Conservation (phyloP, 345 rosid genomes). For the Dipteronia sinensis region DNA sequence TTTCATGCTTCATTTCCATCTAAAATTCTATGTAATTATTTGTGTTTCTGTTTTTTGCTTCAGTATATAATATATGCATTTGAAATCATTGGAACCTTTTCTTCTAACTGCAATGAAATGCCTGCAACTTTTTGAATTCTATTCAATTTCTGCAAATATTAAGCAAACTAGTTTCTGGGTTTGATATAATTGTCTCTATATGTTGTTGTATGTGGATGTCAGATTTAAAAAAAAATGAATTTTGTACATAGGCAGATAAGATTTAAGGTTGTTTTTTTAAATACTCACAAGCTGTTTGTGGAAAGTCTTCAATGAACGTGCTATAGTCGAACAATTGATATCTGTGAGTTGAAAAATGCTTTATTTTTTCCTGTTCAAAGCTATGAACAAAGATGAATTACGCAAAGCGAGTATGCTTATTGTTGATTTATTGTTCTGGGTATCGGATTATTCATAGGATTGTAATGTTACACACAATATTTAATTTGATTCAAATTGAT, state of each 20-base stretch:
- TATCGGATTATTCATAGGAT: not conserved
- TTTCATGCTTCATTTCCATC: not conserved
- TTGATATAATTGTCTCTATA: not conserved
- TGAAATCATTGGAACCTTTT: not conserved
- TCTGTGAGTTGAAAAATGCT: not conserved
- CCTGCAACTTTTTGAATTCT: not conserved
- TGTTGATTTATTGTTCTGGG: conserved; percentile 2
- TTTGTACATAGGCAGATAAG: not conserved
- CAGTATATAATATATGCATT: not conserved
- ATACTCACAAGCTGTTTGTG: conserved; percentile 6
- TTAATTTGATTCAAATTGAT: not conserved
- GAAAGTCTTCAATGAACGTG: not conserved
- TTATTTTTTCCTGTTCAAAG: not conserved
- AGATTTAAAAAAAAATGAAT: too few relatives aligned
- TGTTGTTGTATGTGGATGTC: not conserved
- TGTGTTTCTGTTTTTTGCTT: not conserved
- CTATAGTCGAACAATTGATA: too few relatives aligned
- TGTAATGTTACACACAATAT: not conserved
- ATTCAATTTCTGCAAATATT: not conserved
- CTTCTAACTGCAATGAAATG: not conserved
- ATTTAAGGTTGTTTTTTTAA: not conserved
- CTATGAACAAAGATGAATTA: not conserved
- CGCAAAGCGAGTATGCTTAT: not conserved
- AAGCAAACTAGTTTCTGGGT: conserved; percentile 15
- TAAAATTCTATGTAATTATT: not conserved